Conservation (phyloP, 495 filamentous ascomycete genomes). For the Rhypophila decipiens region DNA sequence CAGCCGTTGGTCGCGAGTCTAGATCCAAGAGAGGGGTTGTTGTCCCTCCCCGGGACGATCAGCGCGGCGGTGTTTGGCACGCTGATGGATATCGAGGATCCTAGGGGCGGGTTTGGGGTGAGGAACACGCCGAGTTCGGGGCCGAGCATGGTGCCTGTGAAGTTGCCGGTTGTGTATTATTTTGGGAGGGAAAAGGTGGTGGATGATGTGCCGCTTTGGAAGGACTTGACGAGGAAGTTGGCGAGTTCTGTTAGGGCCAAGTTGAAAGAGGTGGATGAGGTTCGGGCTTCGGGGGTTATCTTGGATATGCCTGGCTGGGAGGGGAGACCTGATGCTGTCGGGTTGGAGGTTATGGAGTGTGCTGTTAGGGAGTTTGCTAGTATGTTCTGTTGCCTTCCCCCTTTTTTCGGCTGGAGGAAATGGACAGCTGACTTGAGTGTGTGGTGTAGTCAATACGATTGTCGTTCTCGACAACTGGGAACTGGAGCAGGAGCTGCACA, state of each 20-base stretch:
- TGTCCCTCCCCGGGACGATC: conserved; percentile 77
- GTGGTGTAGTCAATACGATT: conserved; percentile 59
- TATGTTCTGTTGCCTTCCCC: conserved; percentile 26
- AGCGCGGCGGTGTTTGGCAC: conserved; percentile 76
- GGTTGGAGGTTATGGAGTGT: conserved; percentile 68
- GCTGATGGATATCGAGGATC: conserved; percentile 65
- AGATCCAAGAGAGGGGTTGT: conserved; percentile 78
- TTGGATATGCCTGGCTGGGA: conserved; percentile 75
- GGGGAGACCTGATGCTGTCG: conserved; percentile 43
- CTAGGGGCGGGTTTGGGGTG: conserved; percentile 81
- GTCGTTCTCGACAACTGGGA: conserved; percentile 80
- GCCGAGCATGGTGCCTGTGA: conserved; percentile 79
- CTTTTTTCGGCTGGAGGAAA: not conserved
- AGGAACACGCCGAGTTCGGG: conserved; percentile 81
- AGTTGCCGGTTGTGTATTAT: conserved; percentile 87
- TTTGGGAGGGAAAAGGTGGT: conserved; percentile 72
- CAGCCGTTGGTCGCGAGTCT: conserved; percentile 82
- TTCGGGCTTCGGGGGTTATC: conserved; percentile 67
- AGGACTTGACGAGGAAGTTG: conserved; percentile 65
- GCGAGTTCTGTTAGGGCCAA: conserved; percentile 73
- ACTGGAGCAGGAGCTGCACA: conserved; percentile 69
- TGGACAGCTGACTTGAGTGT: not conserved
- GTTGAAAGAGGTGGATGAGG: conserved; percentile 67
- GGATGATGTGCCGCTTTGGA: conserved; percentile 66
- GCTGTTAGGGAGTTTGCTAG: conserved; percentile 81